Conservation (phyloP, 148 eudicot species). For the Pharnaceum exiguum region DNA sequence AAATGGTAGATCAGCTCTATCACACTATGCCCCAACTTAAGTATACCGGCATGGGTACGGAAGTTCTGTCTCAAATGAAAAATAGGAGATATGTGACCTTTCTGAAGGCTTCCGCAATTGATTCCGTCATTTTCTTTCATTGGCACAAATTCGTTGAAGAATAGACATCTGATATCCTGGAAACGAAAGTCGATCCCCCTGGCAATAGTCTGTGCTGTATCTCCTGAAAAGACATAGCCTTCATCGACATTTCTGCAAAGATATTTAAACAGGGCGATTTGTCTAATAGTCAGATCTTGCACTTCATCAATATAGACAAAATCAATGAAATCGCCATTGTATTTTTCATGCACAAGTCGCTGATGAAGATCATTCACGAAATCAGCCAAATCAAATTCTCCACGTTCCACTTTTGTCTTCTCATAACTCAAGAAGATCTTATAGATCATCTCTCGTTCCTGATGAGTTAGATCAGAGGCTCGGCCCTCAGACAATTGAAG, state of each 20-base stretch:
- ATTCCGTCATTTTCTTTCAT: slow-evolving; percentile 10
- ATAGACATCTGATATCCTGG: slow-evolving; percentile 47
- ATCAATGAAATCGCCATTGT: slow-evolving; percentile 52
- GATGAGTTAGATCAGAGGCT: slow-evolving; percentile 22
- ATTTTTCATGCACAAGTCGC: slow-evolving; percentile 33
- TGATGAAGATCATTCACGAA: slow-evolving; percentile 60
- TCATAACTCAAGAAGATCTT: slow-evolving; percentile 51
- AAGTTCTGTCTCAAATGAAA: slow-evolving; percentile 40
- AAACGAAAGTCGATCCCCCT: slow-evolving; percentile 67
- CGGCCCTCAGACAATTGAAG: slow-evolving; percentile 19
- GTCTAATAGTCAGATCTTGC: slow-evolving; percentile 69
- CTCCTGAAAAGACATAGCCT: slow-evolving; percentile 74
- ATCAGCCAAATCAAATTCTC: slow-evolving; percentile 65
- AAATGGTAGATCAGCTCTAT: slow-evolving; percentile 35
- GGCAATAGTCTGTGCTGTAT: slow-evolving; percentile 79
- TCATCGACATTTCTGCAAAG: slow-evolving; percentile 58
- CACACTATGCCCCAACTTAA: slow-evolving; percentile 42
- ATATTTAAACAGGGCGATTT: slow-evolving; percentile 56
- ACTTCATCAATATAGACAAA: slow-evolving; percentile 81
- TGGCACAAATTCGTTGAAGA: slow-evolving; percentile 43
- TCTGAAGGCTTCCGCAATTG: slow-evolving; percentile 19
- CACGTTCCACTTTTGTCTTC: slow-evolving; percentile 35
- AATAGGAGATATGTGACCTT: slow-evolving; percentile 33
- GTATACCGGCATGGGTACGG: slow-evolving; percentile 57
- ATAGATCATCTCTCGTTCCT: slow-evolving; percentile 41